Evolutionary conservation across 2,329 filamentous ascomycete species (phyloP).

Genomic region (Monilinia laxa): DNA sequence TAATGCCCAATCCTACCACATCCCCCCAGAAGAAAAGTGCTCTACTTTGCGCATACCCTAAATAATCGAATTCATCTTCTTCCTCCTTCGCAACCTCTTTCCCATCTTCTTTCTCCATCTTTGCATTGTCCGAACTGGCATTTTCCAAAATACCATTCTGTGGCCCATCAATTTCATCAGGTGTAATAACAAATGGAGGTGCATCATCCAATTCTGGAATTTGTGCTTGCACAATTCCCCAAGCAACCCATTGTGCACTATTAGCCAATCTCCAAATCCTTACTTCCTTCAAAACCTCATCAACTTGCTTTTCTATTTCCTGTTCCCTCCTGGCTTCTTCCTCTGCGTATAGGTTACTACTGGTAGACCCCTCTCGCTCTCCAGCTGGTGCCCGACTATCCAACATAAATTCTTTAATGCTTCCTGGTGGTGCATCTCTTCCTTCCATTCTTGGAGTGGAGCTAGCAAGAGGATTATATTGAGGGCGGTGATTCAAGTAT

Average conservation of each 20-base stretch:
- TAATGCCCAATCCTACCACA: conserved; percentile 71
- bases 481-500: conserved; percentile 79
- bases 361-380: conserved; percentile 37
- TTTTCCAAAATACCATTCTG: conserved; percentile 5
- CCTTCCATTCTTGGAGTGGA: conserved; percentile 40
- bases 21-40: conserved; percentile 96
- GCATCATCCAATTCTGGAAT: conserved; percentile 60
- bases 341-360: conserved; percentile 46
- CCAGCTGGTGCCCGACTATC: conserved; percentile 61
- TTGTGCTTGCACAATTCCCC: conserved; percentile 95
- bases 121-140: not conserved
- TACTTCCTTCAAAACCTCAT: conserved; percentile 73
- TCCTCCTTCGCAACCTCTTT: conserved; percentile 33
- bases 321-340: conserved; percentile 63
- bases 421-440: conserved; percentile 31
- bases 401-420: conserved; percentile 64
- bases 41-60: conserved; percentile 85
- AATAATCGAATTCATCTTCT: conserved; percentile 85
- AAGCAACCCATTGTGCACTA: conserved; percentile 88
- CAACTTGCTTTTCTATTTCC: conserved; percentile 64
- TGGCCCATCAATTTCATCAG: conserved; percentile 12
- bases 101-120: conserved; percentile 15
- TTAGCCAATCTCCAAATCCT: conserved; percentile 84
- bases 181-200: conserved; percentile 6
- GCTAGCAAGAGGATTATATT: conserved; percentile 54